Percentiles rank a stretch among this genome's conserved stretches.
Conservation (phyloP, 148 eudicot genomes). For the Cornus florida region DNA sequence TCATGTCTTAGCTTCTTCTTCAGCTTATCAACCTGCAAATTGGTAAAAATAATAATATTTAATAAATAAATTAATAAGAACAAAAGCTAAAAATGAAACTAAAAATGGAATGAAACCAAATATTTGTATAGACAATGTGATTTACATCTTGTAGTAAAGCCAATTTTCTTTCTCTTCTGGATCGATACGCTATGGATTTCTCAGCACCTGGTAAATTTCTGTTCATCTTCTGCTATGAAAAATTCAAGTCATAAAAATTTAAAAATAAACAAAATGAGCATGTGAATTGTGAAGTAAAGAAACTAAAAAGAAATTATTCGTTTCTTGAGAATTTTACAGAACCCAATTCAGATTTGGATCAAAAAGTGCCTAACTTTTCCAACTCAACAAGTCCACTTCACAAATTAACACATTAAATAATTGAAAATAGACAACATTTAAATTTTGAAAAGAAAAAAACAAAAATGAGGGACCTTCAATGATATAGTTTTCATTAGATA, state of each 20-base stretch:
- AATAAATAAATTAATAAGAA: neutral
- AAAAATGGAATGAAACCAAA: neutral
- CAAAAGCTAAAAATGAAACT: neutral
- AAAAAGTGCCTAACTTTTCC: constrained; percentile 15
- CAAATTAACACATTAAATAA: neutral
- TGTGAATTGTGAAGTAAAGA: neutral
- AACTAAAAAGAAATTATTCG: neutral
- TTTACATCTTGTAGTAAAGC: constrained; percentile 82
- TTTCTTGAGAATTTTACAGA: constrained; percentile 8
- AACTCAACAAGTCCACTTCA: neutral
- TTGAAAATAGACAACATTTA: neutral
- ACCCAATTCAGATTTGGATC: constrained; percentile 20
- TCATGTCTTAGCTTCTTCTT: constrained; percentile 86
- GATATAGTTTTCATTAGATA: neutral
- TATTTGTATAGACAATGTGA: neutral
- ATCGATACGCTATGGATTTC: constrained; percentile 26
- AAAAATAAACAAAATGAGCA: neutral
- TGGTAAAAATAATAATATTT: too few species aligned
- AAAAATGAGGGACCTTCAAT: neutral
- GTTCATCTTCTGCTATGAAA: constrained; percentile 41
- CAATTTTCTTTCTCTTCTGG: constrained; percentile 51
- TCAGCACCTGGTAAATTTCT: constrained; percentile 22
- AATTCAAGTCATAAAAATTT: constrained; percentile 7
- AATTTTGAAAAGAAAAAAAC: neutral
- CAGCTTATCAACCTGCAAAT: constrained; percentile 76